These are phyloP conservation scores for Calonectria montana DNA, from an alignment of 2,329 filamentous ascomycete species.

Conservation along the genomic window DNA sequence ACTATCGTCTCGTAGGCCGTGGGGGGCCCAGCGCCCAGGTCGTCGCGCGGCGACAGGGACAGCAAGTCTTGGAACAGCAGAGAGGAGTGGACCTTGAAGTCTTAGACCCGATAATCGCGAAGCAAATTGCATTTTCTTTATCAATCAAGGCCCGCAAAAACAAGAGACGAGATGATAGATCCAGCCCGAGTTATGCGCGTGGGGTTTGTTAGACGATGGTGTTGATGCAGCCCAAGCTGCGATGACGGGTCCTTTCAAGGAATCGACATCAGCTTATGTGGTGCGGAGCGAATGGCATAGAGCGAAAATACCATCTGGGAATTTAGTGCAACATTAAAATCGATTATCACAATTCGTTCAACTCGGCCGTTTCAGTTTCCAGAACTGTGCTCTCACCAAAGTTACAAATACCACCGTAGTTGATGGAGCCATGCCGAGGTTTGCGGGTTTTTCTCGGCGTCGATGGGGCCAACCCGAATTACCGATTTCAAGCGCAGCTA, in stretches of 20 bases:
- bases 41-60: constrained; percentile 10
- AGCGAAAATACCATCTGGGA: not conserved
- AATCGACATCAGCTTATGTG: not conserved
- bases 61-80: constrained; percentile 22
- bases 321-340: not conserved
- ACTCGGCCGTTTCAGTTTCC: not conserved
- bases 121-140: constrained; percentile 26
- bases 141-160: not conserved
- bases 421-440: constrained; percentile 5
- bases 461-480: not conserved
- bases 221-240: not conserved
- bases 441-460: constrained; percentile 22
- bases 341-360: not conserved
- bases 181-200: not conserved
- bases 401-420: not conserved
- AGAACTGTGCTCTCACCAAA: not conserved
- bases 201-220: not conserved
- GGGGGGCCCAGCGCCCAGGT: constrained; percentile 20
- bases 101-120: constrained; percentile 20
- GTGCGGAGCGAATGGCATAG: not conserved
- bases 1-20: constrained; percentile 11
- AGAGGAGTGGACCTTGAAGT: constrained; percentile 19
- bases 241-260: not conserved
- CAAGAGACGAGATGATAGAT: not conserved
- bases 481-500: not conserved